These are phyloP conservation scores for Botrytis squamosa DNA, from an alignment of 2,329 filamentous ascomycete genomes.

Conservation along the genomic window DNA sequence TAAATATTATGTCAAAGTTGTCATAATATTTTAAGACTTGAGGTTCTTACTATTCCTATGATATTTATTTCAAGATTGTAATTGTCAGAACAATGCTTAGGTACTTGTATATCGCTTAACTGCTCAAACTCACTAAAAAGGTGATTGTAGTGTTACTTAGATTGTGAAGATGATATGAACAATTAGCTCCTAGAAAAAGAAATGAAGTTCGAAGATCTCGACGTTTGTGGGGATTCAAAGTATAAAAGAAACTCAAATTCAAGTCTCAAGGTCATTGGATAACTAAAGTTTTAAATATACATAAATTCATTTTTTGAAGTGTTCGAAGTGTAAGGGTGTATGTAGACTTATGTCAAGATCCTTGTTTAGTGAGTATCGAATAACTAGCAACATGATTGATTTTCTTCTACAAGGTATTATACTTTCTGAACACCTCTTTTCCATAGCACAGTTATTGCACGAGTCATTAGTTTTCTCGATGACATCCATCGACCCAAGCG, in stretches of 20 bases:
- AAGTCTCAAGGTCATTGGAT: too few species aligned
- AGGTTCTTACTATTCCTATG: background rate
- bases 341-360: background rate
- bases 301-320: background rate
- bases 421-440: background rate
- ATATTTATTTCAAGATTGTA: background rate
- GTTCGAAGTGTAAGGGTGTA: background rate
- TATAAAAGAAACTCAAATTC: background rate
- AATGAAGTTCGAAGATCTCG: background rate
- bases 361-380: background rate
- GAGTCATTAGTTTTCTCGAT: background rate
- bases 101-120: background rate
- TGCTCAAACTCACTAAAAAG: background rate
- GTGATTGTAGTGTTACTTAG: background rate
- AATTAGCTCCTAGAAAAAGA: background rate
- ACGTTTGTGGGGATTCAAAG: background rate
- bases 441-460: background rate
- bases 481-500: background rate
- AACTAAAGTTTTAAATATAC: background rate
- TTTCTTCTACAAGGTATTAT: background rate
- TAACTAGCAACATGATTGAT: background rate
- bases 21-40: accelerated
- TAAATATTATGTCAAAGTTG: background rate
- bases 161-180: background rate
- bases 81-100: background rate